A percentile compares a stretch with the other conserved stretches of the same genome.
Evolutionary conservation across 768 basidiomycete genomes (phyloP).

Genomic region (Austroboletus festivus): DNA sequence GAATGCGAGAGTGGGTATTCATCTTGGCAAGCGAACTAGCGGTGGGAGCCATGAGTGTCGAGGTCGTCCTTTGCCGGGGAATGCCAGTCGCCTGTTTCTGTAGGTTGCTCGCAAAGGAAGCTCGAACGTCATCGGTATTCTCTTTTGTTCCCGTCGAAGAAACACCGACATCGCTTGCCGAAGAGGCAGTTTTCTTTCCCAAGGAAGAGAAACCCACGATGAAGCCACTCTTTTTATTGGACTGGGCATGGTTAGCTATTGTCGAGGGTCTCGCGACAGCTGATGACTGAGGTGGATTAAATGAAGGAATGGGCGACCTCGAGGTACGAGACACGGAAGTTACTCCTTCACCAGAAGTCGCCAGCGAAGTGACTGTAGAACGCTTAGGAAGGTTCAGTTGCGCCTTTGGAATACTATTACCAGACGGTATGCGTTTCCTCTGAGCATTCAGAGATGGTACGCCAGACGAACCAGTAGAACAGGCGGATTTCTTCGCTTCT

Average conservation of each 20-base stretch:
- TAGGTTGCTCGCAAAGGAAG: neutral
- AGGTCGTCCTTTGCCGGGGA: constrained; percentile 32
- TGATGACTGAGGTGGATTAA: constrained; percentile 10
- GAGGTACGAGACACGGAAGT: constrained; percentile 12
- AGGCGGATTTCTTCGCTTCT: constrained; percentile 20
- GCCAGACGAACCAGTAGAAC: constrained; percentile 22
- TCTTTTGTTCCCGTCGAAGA: constrained; percentile 32
- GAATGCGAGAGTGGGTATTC: constrained; percentile 24
- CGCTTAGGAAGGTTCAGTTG: constrained; percentile 5
- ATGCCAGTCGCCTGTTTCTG: constrained; percentile 10
- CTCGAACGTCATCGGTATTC: constrained; percentile 14
- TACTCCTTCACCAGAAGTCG: constrained; percentile 7
- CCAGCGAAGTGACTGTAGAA: constrained; percentile 13
- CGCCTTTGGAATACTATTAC: constrained; percentile 7
- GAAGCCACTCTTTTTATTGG: constrained; percentile 16
- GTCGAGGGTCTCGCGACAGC: constrained; percentile 14
- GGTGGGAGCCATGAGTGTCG: constrained; percentile 68
- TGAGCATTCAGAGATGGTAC: constrained; percentile 17
- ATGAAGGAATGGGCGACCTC: constrained; percentile 23
- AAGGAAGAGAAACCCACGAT: constrained; percentile 36
- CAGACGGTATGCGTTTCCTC: constrained; percentile 17
- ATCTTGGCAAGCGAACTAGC: constrained; percentile 73
- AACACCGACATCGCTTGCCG: constrained; percentile 16
- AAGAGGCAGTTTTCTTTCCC: constrained; percentile 34
- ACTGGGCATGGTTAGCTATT: constrained; percentile 15